Evolutionary conservation across 1,284 basidiomycete species (phyloP), one percentile per base, ranked within the genome.

Genomic region (Entoloma clypeatum): DNA sequence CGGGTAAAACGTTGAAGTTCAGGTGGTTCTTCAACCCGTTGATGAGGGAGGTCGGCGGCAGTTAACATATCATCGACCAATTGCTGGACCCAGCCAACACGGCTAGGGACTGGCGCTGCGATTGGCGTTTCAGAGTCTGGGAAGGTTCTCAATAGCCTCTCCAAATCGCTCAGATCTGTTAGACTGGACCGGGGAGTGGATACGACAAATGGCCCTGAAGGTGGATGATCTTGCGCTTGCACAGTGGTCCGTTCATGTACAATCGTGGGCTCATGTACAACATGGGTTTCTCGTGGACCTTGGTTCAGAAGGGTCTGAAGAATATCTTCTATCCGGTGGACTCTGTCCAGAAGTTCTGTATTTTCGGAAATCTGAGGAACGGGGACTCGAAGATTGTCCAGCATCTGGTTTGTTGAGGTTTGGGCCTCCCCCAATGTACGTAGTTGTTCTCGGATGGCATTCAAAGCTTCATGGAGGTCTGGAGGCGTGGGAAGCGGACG

Each of bases 21-120:
- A 0, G 81, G 81, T 7, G 80, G 77, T 0, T 61, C 62, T 39
- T 75, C 71, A 8, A 74, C 64, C 5, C 62, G 62, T 13, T 63
- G 59, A 10, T 64, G 62, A 9, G 67, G 60, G 0, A 68, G 53
- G 21, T 62, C 60, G 7, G 64, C 65, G 10, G 74, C 59, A 21
- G 70, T 65, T 24, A 83, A 50, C 13, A 84, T 67, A n/a, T 80
- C 76, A 38, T 78, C 72, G n/a, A n/a, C n/a, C 6, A 86, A 56
- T 42, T 77, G 71, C 41, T 81, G 72, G 8, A 74, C 72, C 26
- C 83, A 71, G 7, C 71, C 74, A 10, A 73, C 68, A 18, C 53
- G 43, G 11, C 52, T 44, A 2, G 63, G 60, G 2, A 34, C 18
- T 5, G 52, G 45, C 5, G 51, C 39, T 28, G 39, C 41, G 4